Percentiles rank a stretch among this genome's conserved stretches.
Evolutionary conservation across 768 basidiomycete genomes (phyloP).

Genomic region (Lactifluus volemus): DNA sequence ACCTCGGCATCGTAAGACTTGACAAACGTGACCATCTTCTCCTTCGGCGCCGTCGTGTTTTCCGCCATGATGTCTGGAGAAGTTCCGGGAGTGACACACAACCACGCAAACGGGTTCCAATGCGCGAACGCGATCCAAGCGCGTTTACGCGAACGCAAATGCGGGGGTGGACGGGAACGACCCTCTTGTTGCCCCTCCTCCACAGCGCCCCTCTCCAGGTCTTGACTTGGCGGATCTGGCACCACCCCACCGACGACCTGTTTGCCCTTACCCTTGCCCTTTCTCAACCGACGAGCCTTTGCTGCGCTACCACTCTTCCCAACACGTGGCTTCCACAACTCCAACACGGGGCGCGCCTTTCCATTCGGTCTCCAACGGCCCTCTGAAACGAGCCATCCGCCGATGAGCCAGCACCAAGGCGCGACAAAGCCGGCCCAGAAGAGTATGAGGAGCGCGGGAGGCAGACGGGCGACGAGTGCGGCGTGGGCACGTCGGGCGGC

Average conservation of each 20-base stretch:
- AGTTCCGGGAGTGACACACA: background rate
- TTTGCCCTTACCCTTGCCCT: background rate
- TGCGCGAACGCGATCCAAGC: background rate
- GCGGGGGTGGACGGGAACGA: no score
- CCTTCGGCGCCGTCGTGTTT: conserved; percentile 1
- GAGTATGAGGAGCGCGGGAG: conserved; percentile 31
- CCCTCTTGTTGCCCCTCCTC: no score
- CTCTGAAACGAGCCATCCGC: conserved; percentile 52
- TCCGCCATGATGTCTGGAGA: background rate
- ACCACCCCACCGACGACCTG: background rate
- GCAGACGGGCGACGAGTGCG: conserved; percentile 4
- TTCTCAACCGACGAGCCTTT: background rate
- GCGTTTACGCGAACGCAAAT: no score
- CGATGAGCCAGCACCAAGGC: conserved; percentile 69
- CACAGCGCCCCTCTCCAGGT: conserved; percentile 16
- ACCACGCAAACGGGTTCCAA: background rate
- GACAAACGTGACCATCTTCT: conserved; percentile 17
- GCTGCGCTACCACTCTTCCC: background rate
- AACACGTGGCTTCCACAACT: conserved; percentile 19
- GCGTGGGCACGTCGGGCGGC: background rate
- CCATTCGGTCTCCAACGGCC: conserved; percentile 34
- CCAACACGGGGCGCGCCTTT: conserved; percentile 33
- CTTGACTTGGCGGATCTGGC: background rate
- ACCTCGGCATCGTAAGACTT: conserved; percentile 24
- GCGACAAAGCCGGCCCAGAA: conserved; percentile 71